These are phyloP conservation scores for Tricholoma hemisulphureum DNA, from an alignment of 768 basidiomycete species.

Conservation along the genomic window DNA sequence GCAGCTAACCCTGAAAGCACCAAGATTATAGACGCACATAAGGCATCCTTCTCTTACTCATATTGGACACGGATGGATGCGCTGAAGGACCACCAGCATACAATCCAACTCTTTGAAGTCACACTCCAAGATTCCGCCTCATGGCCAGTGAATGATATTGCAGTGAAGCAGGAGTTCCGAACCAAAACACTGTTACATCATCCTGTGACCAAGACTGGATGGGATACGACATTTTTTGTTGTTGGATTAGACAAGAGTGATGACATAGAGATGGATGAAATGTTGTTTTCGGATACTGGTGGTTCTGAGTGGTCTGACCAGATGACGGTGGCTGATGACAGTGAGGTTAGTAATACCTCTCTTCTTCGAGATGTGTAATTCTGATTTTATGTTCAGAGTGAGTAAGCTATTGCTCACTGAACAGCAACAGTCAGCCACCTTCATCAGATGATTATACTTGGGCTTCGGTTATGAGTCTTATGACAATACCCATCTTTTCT, in stretches of 20 bases:
- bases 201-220: background rate
- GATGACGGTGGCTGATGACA: no score
- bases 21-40: background rate
- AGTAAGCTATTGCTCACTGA: background rate
- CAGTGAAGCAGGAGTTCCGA: background rate
- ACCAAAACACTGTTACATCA: background rate
- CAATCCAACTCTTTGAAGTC: background rate
- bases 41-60: background rate
- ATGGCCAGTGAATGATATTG: background rate
- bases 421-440: background rate
- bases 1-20: background rate
- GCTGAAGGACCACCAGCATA: background rate
- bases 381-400: background rate
- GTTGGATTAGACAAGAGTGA: no score
- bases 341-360: no score
- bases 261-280: no score
- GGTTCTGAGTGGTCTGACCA: no score
- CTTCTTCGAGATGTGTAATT: background rate
- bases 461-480: no score
- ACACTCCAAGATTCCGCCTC: background rate
- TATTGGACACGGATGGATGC: background rate
- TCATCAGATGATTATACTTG: background rate
- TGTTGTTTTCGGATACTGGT: no score
- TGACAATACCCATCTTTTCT: no score
- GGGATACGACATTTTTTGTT: background rate